Base-by-base conservation (phyloP, 2,329 filamentous ascomycete genomes). In the Ceratocystis huliohia region DNA sequence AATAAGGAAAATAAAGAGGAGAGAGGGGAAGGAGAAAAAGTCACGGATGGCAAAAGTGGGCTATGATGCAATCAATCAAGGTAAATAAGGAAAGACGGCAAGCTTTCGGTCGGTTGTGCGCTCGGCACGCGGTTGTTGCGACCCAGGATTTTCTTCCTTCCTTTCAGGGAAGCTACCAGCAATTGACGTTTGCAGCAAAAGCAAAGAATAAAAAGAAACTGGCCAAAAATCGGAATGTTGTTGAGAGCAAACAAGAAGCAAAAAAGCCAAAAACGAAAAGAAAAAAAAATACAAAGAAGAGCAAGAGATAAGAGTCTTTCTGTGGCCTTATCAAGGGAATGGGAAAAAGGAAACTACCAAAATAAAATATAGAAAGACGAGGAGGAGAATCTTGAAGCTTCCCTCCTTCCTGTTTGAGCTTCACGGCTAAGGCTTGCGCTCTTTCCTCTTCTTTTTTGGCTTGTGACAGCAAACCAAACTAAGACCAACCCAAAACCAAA, bases 71-170 rank as follows among this genome's bases (percentile, higher is more conserved):
- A 50, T 50, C 10, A 41, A 50, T 50, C 3, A 41, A 41, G 37
- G 37, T 3, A 15, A 41, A 15, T 15, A 13, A 41, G 37, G 37
- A 41, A 41, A 41, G 37, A 10, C 37, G 37, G 10, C 37, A 13
- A 41, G 37, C 37, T 41, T 41, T 63, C 17, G 53, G n/a, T 30
- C 61, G 61, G 61, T 45, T 63, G 22, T 30, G 20, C 61, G 33
- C 45, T 63, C 61, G 61, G 61, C 61, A 48, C 61, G 61, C 61
- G 61, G 61, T 22, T 63, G 61, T 63, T 63, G 20, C 33, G 59
- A 28, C 59, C 37, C 41, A 48, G 28, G 41, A 13, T 63, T 46
- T 46, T 46, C 45, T 33, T 63, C 44, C 41, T 45, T 41, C 28
- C 37, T 15, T 4, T 63, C 10, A 22, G 63, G 30, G 41, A 46